Evolutionary conservation across 2,329 filamentous ascomycete species (phyloP).

Genomic region (Cladophialophora carrionii): DNA sequence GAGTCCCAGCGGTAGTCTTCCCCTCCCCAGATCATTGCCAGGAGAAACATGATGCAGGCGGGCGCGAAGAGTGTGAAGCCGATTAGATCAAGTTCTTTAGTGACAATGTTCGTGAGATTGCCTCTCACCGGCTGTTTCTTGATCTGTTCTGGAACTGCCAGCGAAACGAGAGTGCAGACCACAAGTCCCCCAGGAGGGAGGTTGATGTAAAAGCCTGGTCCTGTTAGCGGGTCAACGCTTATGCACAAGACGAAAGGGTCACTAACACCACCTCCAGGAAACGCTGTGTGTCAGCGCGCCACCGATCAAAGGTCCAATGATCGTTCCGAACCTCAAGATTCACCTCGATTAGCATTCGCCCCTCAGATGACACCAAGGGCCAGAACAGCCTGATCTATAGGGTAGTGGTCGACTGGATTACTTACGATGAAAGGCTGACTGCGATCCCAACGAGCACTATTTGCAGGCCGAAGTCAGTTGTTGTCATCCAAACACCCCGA

Average conservation of each 20-base stretch:
- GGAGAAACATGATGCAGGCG: constrained; percentile 35
- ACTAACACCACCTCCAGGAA: constrained; percentile 41
- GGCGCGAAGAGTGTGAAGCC: constrained; percentile 63
- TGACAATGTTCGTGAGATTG: constrained; percentile 30
- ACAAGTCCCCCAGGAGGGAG: constrained; percentile 47
- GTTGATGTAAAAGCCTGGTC: constrained; percentile 49
- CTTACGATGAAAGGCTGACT: constrained; percentile 29
- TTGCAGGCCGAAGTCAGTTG: neutral
- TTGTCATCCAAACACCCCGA: neutral
- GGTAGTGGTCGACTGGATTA: neutral
- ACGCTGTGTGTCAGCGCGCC: constrained; percentile 47
- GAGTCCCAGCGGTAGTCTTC: constrained; percentile 42
- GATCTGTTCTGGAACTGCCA: constrained; percentile 27
- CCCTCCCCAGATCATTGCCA: constrained; percentile 36
- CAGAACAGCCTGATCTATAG: neutral
- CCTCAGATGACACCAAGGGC: neutral
- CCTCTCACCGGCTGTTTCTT: constrained; percentile 20
- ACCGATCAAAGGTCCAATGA: constrained; percentile 50
- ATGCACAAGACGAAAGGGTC: neutral
- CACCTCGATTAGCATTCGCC: neutral
- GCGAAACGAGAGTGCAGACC: constrained; percentile 43
- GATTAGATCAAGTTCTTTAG: constrained; percentile 56
- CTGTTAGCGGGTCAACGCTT: neutral
- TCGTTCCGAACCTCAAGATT: constrained; percentile 39
- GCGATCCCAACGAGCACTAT: constrained; percentile 43